Evolutionary conservation across 192 early-diverging fungal genomes (phyloP).

Genomic region (Diversispora epigaea): DNA sequence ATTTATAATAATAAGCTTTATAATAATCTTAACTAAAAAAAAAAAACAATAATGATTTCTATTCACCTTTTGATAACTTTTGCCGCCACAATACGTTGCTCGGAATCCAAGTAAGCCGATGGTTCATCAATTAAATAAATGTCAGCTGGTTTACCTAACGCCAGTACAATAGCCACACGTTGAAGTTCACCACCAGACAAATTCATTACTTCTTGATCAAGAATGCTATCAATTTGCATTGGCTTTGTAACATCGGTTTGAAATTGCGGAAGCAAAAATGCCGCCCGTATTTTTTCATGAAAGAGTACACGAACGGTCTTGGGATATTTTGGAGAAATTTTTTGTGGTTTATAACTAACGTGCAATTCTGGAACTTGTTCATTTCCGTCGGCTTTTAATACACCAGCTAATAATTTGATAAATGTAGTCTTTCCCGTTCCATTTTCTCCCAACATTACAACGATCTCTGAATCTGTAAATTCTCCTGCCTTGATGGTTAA

Average conservation of each 20-base stretch:
- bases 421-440: conserved; percentile 98
- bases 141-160: conserved; percentile 87
- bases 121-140: conserved; percentile 98
- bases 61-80: conserved; percentile 93
- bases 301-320: conserved; percentile 93
- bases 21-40: neutral
- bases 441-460: conserved; percentile 98
- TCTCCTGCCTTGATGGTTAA: conserved; percentile 74
- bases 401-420: conserved; percentile 89
- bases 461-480: conserved; percentile 96
- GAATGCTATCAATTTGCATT: conserved; percentile 85
- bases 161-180: conserved; percentile 93
- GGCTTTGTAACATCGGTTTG: conserved; percentile 96
- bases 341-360: conserved; percentile 97
- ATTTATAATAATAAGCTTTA: neutral
- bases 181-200: conserved; percentile 99
- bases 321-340: conserved; percentile 92
- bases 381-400: conserved; percentile 73
- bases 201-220: conserved; percentile 83
- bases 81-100: conserved; percentile 97
- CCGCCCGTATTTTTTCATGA: conserved; percentile 79
- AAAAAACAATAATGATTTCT: neutral
- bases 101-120: conserved; percentile 96
- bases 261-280: conserved; percentile 93
- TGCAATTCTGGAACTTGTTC: conserved; percentile 79